These are phyloP conservation scores for Panus rudis DNA, from an alignment of 768 basidiomycete species.

Conservation along the genomic window DNA sequence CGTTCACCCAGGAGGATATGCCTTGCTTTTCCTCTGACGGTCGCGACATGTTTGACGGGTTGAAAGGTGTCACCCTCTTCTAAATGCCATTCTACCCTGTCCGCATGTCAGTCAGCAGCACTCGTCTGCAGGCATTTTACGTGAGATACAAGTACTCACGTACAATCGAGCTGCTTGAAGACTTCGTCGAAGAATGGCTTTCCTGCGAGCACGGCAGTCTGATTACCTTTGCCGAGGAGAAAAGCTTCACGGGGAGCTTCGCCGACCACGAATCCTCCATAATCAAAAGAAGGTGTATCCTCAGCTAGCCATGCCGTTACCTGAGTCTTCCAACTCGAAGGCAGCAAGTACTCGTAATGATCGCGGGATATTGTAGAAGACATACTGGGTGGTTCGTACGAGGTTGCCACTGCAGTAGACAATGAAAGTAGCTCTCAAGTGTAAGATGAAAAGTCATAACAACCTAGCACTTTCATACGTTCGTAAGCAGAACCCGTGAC, in stretches of 20 bases:
- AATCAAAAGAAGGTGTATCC: constrained; percentile 95
- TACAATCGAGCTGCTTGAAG: constrained; percentile 82
- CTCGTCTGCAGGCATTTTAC: neutral
- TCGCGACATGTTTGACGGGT: constrained; percentile 81
- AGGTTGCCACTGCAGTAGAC: too few species aligned
- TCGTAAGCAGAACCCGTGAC: too few species aligned
- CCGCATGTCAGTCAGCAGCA: neutral
- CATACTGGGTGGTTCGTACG: too few species aligned
- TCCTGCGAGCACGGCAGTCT: constrained; percentile 78
- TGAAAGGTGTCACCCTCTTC: constrained; percentile 77
- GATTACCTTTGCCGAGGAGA: constrained; percentile 84
- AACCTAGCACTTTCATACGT: too few species aligned
- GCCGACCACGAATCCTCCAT: constrained; percentile 93
- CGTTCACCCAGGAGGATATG: constrained; percentile 88
- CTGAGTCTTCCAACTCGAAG: constrained; percentile 86
- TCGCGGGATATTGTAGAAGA: neutral
- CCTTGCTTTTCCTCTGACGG: constrained; percentile 84
- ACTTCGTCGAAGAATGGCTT: constrained; percentile 94
- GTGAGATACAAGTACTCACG: constrained; percentile 59
- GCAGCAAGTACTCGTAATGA: constrained; percentile 63
- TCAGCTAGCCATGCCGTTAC: constrained; percentile 82
- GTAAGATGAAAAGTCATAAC: too few species aligned
- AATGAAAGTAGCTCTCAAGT: too few species aligned
- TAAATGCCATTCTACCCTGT: constrained; percentile 90
- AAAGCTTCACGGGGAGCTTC: constrained; percentile 82